Evolutionary conservation across 495 filamentous ascomycete genomes (phyloP).

Genomic region (Penicillium tannophilum): DNA sequence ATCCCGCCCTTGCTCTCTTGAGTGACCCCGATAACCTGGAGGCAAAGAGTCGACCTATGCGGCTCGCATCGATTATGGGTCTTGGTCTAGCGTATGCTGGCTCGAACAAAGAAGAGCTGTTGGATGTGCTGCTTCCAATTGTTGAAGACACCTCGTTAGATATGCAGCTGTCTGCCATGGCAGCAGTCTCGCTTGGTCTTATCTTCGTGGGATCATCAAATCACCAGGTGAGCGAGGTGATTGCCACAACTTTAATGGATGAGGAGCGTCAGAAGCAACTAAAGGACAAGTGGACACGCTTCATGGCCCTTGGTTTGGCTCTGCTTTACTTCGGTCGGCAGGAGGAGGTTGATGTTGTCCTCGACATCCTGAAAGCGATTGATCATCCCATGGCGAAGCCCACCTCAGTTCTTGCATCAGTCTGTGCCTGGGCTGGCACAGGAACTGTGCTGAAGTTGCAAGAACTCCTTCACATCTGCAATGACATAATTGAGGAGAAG

Average conservation of each 20-base stretch:
- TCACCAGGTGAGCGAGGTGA: conserved; percentile 82
- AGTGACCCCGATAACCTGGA: conserved; percentile 74
- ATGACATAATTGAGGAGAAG: conserved; percentile 92
- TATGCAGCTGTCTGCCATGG: conserved; percentile 97
- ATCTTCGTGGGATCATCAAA: conserved; percentile 92
- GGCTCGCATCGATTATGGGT: conserved; percentile 89
- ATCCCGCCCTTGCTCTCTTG: conserved; percentile 85
- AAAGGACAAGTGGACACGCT: conserved; percentile 96
- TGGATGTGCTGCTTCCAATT: conserved; percentile 81
- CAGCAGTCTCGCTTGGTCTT: conserved; percentile 85
- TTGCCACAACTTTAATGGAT: conserved; percentile 87
- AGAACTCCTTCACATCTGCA: conserved; percentile 94
- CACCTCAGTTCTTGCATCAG: conserved; percentile 85
- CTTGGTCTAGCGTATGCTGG: conserved; percentile 93
- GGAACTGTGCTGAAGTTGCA: conserved; percentile 96
- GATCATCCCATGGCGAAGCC: conserved; percentile 94
- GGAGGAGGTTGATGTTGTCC: conserved; percentile 93
- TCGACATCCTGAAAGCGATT: conserved; percentile 93
- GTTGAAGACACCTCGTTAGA: conserved; percentile 78
- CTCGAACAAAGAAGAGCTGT: conserved; percentile 80
- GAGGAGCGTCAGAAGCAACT: conserved; percentile 84
- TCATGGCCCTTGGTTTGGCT: conserved; percentile 92
- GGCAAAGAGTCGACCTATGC: conserved; percentile 73
- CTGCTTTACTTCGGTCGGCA: conserved; percentile 94
- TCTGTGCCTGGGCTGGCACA: conserved; percentile 97